Evolutionary conservation across 768 basidiomycete genomes (phyloP).

Genomic region (Agaricus blazei): DNA sequence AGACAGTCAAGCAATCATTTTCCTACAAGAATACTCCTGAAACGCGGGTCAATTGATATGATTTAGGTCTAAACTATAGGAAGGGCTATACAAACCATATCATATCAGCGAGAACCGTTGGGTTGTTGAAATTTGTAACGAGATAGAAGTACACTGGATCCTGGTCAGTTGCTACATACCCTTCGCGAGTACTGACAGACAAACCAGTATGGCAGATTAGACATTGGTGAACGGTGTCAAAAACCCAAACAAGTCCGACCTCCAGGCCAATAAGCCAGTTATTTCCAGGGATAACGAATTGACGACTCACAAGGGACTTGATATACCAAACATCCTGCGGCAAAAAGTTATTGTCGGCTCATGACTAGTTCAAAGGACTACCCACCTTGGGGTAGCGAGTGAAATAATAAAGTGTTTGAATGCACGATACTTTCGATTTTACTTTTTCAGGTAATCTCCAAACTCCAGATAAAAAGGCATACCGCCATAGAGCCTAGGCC

Average conservation of each 20-base stretch:
- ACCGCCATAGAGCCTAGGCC: constrained; percentile 48
- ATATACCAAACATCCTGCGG: constrained; percentile 45
- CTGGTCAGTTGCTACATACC: neutral
- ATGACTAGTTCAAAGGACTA: constrained; percentile 6
- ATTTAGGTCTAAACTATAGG: neutral
- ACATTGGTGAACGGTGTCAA: constrained; percentile 49
- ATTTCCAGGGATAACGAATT: neutral
- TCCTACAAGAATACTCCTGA: constrained; percentile 48
- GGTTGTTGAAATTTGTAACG: constrained; percentile 46
- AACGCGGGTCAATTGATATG: neutral
- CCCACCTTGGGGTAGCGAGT: constrained; percentile 37
- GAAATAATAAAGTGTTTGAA: constrained; percentile 55
- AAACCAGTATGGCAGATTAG: constrained; percentile 50
- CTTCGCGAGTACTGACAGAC: constrained; percentile 10
- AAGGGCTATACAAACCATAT: constrained; percentile 36
- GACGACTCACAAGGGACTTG: constrained; percentile 36
- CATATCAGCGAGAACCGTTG: constrained; percentile 30
- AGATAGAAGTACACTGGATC: constrained; percentile 48
- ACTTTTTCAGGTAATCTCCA: constrained; percentile 2
- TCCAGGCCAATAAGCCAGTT: constrained; percentile 13
- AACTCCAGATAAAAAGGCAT: constrained; percentile 10
- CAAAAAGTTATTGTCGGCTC: neutral
- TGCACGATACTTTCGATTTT: constrained; percentile 39
- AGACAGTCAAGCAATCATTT: neutral
- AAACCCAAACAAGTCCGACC: constrained; percentile 44